Evolutionary conservation across 768 basidiomycete genomes (phyloP), one percentile per base, ranked within the genome.

Genomic region (Phlebiopsis gigantea): DNA sequence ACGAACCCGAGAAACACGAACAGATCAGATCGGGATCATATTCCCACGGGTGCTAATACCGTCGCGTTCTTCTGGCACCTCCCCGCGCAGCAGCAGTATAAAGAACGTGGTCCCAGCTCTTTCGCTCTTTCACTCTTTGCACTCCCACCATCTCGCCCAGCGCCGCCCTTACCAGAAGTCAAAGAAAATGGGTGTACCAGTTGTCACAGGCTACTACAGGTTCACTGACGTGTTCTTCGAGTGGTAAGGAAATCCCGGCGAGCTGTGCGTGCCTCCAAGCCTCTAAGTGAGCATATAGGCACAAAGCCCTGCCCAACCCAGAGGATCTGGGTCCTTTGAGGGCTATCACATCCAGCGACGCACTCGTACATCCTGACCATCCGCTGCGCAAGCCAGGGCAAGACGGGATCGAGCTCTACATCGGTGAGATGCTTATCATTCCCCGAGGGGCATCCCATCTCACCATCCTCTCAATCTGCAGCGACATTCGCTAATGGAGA

Each of bases 211-310:
- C 14, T 92, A 86, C 65, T 92, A 91, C 68, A 75, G 92, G 52
- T 93, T 87, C 67, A 90, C 90, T 0, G 91, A 94, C 69, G 85
- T 93, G 52, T 87, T 83, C 79, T 92, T 84, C 56, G 85, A 90
- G 68, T 91, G 87, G 90, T 87, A 64, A 57, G 15, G 12, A 14
- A 17, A 28, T 26, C 56, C 0, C 45, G 61, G 53, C 42, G 29
- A 22, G 17, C 31, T 19, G 30, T 30, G n/a, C 55, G 44, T 10
- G 41, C 44, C 41, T n/a, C n/a, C n/a, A n/a, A n/a, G n/a, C n/a
- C n/a, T n/a, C 28, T 30, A 28, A 48, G 21, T 39, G 48, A 48
- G 42, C 43, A 58, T 26, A 45, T 60, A 90, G 89, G 88, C 69
- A 77, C 48, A 70, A 77, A 54, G 77, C 72, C 0, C 70, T 88